A percentile compares a stretch with the other conserved stretches of the same genome.
Evolutionary conservation across 495 filamentous ascomycete species (phyloP).

Genomic region (Oleoguttula mirabilis): DNA sequence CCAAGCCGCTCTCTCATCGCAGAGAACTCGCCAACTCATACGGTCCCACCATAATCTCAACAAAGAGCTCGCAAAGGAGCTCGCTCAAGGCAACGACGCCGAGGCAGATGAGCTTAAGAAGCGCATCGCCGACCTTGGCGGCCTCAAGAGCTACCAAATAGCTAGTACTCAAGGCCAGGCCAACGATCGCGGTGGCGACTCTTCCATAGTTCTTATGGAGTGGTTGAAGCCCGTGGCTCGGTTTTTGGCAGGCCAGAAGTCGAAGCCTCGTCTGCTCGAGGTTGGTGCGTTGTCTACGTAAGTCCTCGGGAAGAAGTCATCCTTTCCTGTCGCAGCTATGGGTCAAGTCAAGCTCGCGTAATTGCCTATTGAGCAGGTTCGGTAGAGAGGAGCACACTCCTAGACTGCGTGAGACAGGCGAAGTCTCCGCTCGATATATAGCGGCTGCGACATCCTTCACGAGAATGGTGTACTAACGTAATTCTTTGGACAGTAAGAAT

Average conservation of each 20-base stretch:
- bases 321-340: too few species aligned
- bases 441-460: too few species aligned
- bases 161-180: conserved; percentile 85
- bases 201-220: conserved; percentile 69
- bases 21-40: conserved; percentile 68
- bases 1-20: conserved; percentile 55
- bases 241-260: conserved; percentile 15
- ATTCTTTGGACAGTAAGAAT: too few species aligned
- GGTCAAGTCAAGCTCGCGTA: too few species aligned
- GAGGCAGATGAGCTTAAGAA: conserved; percentile 44
- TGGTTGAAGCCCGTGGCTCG: conserved; percentile 54
- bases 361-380: too few species aligned
- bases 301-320: too few species aligned
- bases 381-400: too few species aligned
- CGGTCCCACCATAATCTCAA: conserved; percentile 72
- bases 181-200: conserved; percentile 76
- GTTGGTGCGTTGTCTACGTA: conserved; percentile 77
- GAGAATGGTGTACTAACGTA: too few species aligned
- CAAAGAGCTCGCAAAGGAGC: conserved; percentile 60
- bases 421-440: too few species aligned
- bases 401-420: too few species aligned
- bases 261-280: conserved; percentile 57
- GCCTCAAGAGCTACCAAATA: conserved; percentile 71
- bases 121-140: conserved; percentile 56
- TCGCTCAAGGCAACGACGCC: conserved; percentile 46